Conservation (phyloP, 345 rosid species). For the Conringia planisiliqua region DNA sequence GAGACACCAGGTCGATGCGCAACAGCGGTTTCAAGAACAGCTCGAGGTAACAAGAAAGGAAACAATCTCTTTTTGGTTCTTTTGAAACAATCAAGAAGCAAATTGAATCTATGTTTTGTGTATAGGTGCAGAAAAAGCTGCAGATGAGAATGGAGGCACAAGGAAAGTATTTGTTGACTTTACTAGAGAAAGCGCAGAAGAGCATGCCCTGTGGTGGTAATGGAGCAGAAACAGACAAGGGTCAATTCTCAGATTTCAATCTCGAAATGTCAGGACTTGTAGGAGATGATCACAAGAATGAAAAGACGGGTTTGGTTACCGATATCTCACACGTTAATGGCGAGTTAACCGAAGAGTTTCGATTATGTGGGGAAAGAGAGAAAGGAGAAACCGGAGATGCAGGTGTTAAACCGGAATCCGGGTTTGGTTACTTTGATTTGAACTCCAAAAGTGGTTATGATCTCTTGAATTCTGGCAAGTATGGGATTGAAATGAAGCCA, state of each 20-base stretch:
- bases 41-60: slow-evolving; percentile 55
- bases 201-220: slow-evolving; percentile 37
- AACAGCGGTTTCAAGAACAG: slow-evolving; percentile 56
- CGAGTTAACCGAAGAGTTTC: slow-evolving; percentile 21
- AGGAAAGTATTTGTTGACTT: slow-evolving; percentile 69
- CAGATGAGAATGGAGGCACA: slow-evolving; percentile 90
- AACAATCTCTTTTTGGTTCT: background rate
- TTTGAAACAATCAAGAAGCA: background rate
- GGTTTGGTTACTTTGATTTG: slow-evolving; percentile 45
- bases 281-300: slow-evolving; percentile 27
- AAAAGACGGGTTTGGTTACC: slow-evolving; percentile 14
- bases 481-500: slow-evolving; percentile 43
- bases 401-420: slow-evolving; percentile 38
- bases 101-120: background rate
- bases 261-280: slow-evolving; percentile 43
- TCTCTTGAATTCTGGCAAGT: slow-evolving; percentile 36
- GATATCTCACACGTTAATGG: slow-evolving; percentile 1
- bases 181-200: slow-evolving; percentile 76
- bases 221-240: slow-evolving; percentile 29
- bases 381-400: slow-evolving; percentile 28
- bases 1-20: slow-evolving; percentile 55
- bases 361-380: slow-evolving; percentile 21
- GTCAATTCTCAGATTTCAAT: slow-evolving; percentile 44
- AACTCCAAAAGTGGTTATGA: slow-evolving; percentile 49
- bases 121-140: slow-evolving; percentile 65